Base-by-base conservation (phyloP, 1,284 basidiomycete species). In the Microbotryum violaceum region DNA sequence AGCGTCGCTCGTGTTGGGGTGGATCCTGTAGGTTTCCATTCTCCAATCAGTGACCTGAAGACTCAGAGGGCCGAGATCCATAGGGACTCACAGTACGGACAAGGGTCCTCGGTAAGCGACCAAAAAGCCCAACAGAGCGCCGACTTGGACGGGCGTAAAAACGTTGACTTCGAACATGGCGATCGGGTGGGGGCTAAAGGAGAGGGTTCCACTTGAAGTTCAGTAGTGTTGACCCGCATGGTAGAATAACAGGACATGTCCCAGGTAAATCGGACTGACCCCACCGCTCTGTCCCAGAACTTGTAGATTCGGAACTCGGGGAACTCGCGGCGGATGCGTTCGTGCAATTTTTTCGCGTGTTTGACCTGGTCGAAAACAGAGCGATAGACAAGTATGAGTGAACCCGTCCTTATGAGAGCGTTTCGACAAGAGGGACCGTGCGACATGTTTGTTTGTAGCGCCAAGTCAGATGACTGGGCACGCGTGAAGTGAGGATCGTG, bases 151-250 rank as follows among this genome's bases (percentile, higher is more conserved):
- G 2, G 85, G 83, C 7, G 75, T 81, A 74, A 85, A 85, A 4
- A 52, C 82, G 71, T 86, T 84, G 51, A 85, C 80, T 72, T 85
- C 84, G 70, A 85, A 86, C 83, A 85, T 86, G 2, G 84, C 80
- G 3, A 80, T 79, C 0, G 85, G 83, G 53, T 68, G 68, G 2
- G 63, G 64, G 10, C 55, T 49, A 23, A 14, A 33, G 16, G 37
- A 6, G 16, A 42, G 37, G 37, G 4, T 42, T 42, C 16, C 14
- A 42, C 37, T 18, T 18, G 37, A 16, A 42, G 0, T 12, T 42
- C 37, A 42, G 37, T 42, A 18, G 31, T 3, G 37, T 42, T 42
- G 4, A 6, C 6, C 14, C 37, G 37, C 16, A 10, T 42, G 37
- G 37, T 42, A 14, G 37, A 42, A 42, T 1, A 18, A 18, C 16